Base-by-base conservation (phyloP, 2,329 filamentous ascomycete species). In the Xylogone sp. region DNA sequence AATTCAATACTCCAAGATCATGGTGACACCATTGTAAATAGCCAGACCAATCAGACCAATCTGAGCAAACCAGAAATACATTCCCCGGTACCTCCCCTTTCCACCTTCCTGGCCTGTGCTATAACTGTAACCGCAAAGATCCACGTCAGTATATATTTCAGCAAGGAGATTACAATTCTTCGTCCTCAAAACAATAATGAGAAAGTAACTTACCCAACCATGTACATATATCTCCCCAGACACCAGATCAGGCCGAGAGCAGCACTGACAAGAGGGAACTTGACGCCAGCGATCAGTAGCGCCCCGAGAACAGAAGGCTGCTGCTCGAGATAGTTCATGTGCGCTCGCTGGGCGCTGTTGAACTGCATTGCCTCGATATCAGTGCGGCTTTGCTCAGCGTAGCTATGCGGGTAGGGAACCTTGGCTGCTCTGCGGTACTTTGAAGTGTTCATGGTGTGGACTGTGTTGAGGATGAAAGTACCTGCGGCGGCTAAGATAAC, bases 281-380 rank as follows among this genome's bases (percentile, higher is more conserved):
- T 65, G 21, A 85, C 63, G 27, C 84, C 83, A 9, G 79, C 69
- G 59, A 87, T 73, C 53, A 84, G 65, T 10, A 85, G 69, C 21
- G 73, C 68, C 20, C 69, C 72, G 10, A 86, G 61, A 62, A 79
- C 73, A 3, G 79, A 71, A 8, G 76, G 69, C 31, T 80, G 71
- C 68, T 81, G 84, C 72, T 87, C 84, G 57, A 74, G 75, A 69
- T 76, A 87, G 73, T 87, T 86, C 59, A 72, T 69, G 65, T 87
- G 84, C 9, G 81, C 76, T 45, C 81, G 78, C 62, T 85, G 82
- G 48, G 79, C 79, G 71, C 82, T 86, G 74, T 87, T 87, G 72
- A 87, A 86, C 49, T 66, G 63, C 65, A 69, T 78, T 8, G 65
- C 65, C 45, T 50, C 61, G 9, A 48, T 43, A 76, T 59, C 58